Percentiles rank a stretch among this genome's conserved stretches.
Evolutionary conservation across 306 rosid genomes (phyloP).

Genomic region (Fragaria vesca): DNA sequence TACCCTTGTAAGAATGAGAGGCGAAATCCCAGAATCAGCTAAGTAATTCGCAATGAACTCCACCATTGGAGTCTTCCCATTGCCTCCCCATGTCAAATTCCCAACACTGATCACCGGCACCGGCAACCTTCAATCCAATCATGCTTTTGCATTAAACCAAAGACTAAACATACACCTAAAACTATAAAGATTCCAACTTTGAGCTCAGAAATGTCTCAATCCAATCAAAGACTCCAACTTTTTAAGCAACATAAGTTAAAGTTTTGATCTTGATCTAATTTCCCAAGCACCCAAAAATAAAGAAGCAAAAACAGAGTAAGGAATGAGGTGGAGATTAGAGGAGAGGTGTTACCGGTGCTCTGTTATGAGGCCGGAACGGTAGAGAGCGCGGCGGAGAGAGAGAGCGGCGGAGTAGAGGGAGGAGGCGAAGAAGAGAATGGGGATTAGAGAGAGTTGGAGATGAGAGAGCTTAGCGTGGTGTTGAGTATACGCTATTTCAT

Average conservation of each 20-base stretch:
- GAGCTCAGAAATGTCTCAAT: neutral
- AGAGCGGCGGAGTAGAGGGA: slow-evolving; percentile 57
- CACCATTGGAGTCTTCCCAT: slow-evolving; percentile 94
- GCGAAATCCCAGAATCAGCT: slow-evolving; percentile 52
- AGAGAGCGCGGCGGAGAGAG: slow-evolving; percentile 58
- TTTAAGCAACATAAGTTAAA: neutral
- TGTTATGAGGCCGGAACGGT: slow-evolving; percentile 41
- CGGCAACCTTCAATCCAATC: slow-evolving; percentile 42
- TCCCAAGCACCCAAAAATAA: slow-evolving; percentile 7
- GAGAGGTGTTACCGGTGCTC: slow-evolving; percentile 45
- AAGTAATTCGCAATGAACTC: slow-evolving; percentile 73
- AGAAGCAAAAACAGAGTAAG: slow-evolving; percentile 9
- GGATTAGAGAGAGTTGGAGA: slow-evolving; percentile 51
- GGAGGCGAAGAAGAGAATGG: slow-evolving; percentile 63
- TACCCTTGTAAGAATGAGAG: slow-evolving; percentile 85
- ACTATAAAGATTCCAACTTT: neutral
- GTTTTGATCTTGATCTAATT: slow-evolving; percentile 1
- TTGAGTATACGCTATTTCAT: slow-evolving; percentile 61
- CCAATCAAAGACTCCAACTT: neutral
- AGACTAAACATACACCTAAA: neutral
- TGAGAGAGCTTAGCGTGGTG: slow-evolving; percentile 43
- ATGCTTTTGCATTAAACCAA: neutral
- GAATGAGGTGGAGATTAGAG: neutral
- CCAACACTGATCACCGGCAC: slow-evolving; percentile 84
- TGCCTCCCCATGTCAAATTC: slow-evolving; percentile 96